These are phyloP conservation scores for Prunus mira DNA, from an alignment of 306 rosid species.

Conservation along the genomic window DNA sequence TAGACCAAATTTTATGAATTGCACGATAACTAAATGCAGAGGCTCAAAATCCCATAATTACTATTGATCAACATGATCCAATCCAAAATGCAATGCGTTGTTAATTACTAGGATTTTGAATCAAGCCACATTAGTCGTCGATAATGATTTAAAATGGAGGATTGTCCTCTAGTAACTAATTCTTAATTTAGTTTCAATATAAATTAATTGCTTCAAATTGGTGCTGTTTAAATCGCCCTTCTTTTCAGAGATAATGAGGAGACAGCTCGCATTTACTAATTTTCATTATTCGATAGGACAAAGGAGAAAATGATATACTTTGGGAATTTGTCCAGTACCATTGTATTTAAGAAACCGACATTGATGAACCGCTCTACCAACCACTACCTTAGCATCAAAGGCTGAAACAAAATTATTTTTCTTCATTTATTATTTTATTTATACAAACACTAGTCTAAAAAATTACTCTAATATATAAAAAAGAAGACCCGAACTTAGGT, in stretches of 20 bases:
- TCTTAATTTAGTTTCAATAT: not conserved
- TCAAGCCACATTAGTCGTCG: not conserved
- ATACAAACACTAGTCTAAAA: no score
- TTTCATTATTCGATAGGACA: no score
- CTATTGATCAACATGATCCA: no score
- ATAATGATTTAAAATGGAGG: not conserved
- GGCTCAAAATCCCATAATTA: no score
- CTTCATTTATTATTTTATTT: no score
- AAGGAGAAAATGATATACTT: no score
- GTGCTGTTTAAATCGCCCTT: not conserved
- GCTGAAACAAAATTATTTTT: no score
- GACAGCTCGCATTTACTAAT: not conserved
- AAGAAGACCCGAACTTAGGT: fast-evolving
- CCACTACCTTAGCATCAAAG: not conserved
- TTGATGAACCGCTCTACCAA: not conserved
- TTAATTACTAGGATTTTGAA: not conserved
- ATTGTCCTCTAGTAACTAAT: not conserved
- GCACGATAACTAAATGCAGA: no score
- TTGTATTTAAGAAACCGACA: not conserved
- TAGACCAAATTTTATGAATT: no score
- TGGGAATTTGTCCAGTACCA: not conserved
- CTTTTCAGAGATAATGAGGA: not conserved
- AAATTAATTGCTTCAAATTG: not conserved
- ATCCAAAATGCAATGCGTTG: not conserved
- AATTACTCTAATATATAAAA: no score